Evolutionary conservation across 2,329 filamentous ascomycete genomes (phyloP).

Genomic region (Fusarium humuli): DNA sequence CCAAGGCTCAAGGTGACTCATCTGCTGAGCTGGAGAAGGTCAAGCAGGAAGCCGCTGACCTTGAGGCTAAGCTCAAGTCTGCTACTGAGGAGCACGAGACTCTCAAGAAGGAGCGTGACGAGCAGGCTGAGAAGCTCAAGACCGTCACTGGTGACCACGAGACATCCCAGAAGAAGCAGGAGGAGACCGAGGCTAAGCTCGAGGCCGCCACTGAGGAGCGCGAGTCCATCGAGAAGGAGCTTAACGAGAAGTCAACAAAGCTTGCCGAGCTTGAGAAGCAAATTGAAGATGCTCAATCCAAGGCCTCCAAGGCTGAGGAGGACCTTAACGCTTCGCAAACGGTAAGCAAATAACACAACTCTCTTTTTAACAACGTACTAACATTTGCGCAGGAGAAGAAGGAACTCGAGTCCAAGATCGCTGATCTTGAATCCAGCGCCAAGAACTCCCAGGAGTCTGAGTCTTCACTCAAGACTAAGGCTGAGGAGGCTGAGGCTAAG

Average conservation of each 20-base stretch:
- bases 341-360: constrained; percentile 42
- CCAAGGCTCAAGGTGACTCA: constrained; percentile 44
- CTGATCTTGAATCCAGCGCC: constrained; percentile 33
- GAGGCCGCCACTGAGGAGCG: constrained; percentile 46
- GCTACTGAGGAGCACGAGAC: constrained; percentile 38
- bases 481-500: constrained; percentile 23
- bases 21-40: constrained; percentile 38
- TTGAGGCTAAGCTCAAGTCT: constrained; percentile 46
- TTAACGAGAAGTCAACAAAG: constrained; percentile 48
- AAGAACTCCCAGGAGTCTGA: constrained; percentile 36
- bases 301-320: constrained; percentile 53
- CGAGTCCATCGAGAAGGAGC: constrained; percentile 47
- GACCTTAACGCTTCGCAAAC: constrained; percentile 50
- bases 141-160: constrained; percentile 30
- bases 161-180: constrained; percentile 35
- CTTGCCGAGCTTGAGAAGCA: constrained; percentile 49
- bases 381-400: constrained; percentile 42
- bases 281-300: constrained; percentile 52
- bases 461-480: constrained; percentile 36
- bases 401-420: constrained; percentile 33
- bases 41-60: constrained; percentile 31
- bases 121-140: constrained; percentile 40
- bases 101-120: constrained; percentile 40
- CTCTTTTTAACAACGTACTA: neutral
- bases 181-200: constrained; percentile 44